Evolutionary conservation across 495 filamentous ascomycete genomes (phyloP), one percentile per base, ranked within the genome.

Genomic region (Neurospora sp.): DNA sequence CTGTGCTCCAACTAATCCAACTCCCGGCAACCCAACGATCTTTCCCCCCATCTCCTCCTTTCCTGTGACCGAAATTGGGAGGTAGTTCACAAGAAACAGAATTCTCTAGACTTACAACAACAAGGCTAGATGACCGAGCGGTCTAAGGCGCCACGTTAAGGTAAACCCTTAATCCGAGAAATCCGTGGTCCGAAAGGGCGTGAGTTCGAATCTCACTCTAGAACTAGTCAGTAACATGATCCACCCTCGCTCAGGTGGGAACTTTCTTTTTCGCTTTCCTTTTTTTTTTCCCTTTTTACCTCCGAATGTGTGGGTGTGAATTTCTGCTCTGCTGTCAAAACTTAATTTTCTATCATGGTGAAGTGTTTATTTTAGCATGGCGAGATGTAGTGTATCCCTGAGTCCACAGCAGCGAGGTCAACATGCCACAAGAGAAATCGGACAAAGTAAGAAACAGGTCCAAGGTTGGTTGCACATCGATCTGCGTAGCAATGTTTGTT

Each of bases 131-230:
- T 44, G 41, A 16, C 41, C 41, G 41, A 44, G 41, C 41, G 41
- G 41, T 44, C 41, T 44, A 44, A 44, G 41, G 41, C 41, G 41
- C 41, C 41, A 44, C 41, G 41, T 44, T 44, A 18, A 44, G 41
- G 41, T 44, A 18, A 44, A 44, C 41, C 41, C 41, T 44, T 44
- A 44, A 49, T 49, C 4, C 44, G n/a, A 49, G n/a, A 49, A 49
- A 20, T 49, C n/a, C 44, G 44, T 49, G 44, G 44, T 72, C 73
- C 41, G 49, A 74, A 74, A 41, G 73, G 73, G 73, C 70, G 54
- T 66, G 73, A 49, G 73, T 74, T 74, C 70, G 70, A 74, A 74
- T 74, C 73, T 69, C 73, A 66, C 70, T 62, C 49, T 72, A n/a
- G n/a, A n/a, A n/a, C n/a, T n/a, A 72, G 74, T 75, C 74, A 75